Conservation (phyloP, 306 rosid genomes). For the Trifolium pratense region DNA sequence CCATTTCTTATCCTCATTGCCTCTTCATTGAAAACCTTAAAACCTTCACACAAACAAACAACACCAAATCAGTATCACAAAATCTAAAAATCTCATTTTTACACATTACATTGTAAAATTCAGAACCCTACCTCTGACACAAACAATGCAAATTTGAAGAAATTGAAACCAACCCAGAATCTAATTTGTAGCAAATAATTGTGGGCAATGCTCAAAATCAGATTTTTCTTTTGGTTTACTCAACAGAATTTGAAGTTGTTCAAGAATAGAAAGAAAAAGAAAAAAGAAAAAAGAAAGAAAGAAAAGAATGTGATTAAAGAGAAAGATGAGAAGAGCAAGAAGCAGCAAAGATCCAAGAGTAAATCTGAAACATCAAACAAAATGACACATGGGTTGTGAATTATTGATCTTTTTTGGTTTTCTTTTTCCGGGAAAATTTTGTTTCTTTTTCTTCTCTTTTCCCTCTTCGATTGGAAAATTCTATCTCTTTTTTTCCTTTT, state of each 20-base stretch:
- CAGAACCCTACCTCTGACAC: slow-evolving; percentile 44
- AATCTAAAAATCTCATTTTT: neutral
- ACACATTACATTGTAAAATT: slow-evolving; percentile 43
- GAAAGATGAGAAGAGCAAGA: slow-evolving; percentile 20
- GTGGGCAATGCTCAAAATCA: slow-evolving; percentile 29
- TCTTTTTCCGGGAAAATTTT: slow-evolving; percentile 35
- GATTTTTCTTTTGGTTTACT: neutral
- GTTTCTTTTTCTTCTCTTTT: slow-evolving; percentile 19
- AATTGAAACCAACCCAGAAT: slow-evolving; percentile 43
- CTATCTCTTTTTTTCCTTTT: slow-evolving; percentile 7
- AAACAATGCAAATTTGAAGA: slow-evolving; percentile 33
- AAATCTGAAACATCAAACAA: slow-evolving; percentile 44
- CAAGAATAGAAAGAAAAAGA: slow-evolving; percentile 32
- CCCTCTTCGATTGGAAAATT: slow-evolving; percentile 35
- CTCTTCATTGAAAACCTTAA: slow-evolving; percentile 63
- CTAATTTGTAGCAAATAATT: slow-evolving; percentile 10
- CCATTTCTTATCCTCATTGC: slow-evolving; percentile 88
- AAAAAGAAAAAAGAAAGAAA: neutral
- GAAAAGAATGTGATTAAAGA: slow-evolving; percentile 6
- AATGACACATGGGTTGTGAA: neutral
- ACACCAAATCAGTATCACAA: slow-evolving; percentile 29
- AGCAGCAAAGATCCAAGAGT: slow-evolving; percentile 34
- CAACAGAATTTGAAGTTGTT: slow-evolving; percentile 22
- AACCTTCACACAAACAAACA: slow-evolving; percentile 36
- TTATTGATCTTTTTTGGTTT: neutral